These are phyloP conservation scores for Globisporangium recalcitrans DNA, from an alignment of 352 stramenopile species.

Conservation along the genomic window DNA sequence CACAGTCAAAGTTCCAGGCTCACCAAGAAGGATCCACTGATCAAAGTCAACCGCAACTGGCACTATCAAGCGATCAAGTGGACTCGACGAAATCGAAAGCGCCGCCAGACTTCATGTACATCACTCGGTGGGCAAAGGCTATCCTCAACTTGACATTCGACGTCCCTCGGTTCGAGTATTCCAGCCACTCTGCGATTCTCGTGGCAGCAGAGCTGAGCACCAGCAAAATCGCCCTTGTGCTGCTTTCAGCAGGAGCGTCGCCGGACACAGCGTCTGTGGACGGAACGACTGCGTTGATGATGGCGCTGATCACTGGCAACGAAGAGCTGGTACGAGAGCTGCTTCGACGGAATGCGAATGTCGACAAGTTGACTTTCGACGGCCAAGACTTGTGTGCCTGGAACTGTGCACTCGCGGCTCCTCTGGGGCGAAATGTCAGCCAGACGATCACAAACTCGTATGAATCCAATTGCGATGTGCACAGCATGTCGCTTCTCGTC, in stretches of 20 bases:
- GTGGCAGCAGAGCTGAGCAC: constrained; percentile 46
- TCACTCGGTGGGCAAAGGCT: constrained; percentile 33
- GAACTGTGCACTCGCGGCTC: constrained; percentile 42
- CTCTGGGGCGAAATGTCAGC: constrained; percentile 15
- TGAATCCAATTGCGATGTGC: constrained; percentile 11
- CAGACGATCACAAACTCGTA: constrained; percentile 17
- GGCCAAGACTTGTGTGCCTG: constrained; percentile 48
- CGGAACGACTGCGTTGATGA: constrained; percentile 51
- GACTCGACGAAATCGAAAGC: neutral
- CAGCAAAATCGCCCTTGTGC: constrained; percentile 21
- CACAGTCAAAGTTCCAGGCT: neutral
- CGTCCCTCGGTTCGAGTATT: constrained; percentile 46
- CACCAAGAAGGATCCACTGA: neutral
- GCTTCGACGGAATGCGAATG: constrained; percentile 26
- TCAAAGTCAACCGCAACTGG: neutral
- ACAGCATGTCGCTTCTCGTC: constrained; percentile 20
- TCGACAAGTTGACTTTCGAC: constrained; percentile 57
- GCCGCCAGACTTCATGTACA: constrained; percentile 12
- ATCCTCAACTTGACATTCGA: constrained; percentile 41
- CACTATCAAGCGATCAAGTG: neutral
- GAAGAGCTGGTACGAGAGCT: constrained; percentile 28
- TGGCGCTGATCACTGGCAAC: constrained; percentile 46
- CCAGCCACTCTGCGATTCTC: constrained; percentile 38
- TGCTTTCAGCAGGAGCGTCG: constrained; percentile 42
- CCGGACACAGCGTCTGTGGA: constrained; percentile 25